Evolutionary conservation across 805 yeast genomes (phyloP).

Genomic region (Metschnikowia peoriensis): DNA sequence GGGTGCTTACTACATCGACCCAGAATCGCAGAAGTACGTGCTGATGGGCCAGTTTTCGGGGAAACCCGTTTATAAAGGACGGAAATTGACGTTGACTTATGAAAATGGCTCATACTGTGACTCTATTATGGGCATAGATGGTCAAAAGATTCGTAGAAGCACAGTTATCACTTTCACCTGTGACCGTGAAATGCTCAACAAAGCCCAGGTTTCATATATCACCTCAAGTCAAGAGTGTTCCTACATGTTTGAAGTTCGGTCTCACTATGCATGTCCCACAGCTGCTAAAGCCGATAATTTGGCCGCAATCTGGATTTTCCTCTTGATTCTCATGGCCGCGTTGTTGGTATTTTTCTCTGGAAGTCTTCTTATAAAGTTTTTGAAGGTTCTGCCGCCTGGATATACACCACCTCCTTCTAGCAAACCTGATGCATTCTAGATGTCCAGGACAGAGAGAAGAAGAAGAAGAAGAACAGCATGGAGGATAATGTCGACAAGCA

Average conservation of each 20-base stretch:
- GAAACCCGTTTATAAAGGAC: constrained; percentile 66
- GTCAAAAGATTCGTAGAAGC: constrained; percentile 53
- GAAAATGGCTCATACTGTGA: constrained; percentile 63
- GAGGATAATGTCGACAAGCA: too few relatives aligned
- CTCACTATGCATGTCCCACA: constrained; percentile 85
- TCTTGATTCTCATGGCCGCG: constrained; percentile 46
- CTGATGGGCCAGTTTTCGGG: constrained; percentile 64
- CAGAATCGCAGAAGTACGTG: constrained; percentile 35
- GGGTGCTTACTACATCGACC: constrained; percentile 58
- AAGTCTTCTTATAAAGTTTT: constrained; percentile 28
- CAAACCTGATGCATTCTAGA: background rate
- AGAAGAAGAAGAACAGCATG: too few relatives aligned
- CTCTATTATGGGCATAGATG: constrained; percentile 36
- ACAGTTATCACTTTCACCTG: constrained; percentile 72
- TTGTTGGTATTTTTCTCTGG: constrained; percentile 44
- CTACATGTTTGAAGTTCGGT: constrained; percentile 79
- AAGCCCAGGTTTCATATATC: constrained; percentile 65
- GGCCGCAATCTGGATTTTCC: constrained; percentile 49
- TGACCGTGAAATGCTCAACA: constrained; percentile 66
- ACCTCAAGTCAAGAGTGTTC: constrained; percentile 76
- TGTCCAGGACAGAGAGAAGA: too few relatives aligned
- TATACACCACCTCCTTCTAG: constrained; percentile 1
- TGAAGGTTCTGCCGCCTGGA: constrained; percentile 10
- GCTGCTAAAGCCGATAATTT: constrained; percentile 27
- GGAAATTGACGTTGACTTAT: constrained; percentile 68